These are phyloP conservation scores for Yamadazyma aaseri DNA, from an alignment of 1,139 yeast species.

Conservation along the genomic window DNA sequence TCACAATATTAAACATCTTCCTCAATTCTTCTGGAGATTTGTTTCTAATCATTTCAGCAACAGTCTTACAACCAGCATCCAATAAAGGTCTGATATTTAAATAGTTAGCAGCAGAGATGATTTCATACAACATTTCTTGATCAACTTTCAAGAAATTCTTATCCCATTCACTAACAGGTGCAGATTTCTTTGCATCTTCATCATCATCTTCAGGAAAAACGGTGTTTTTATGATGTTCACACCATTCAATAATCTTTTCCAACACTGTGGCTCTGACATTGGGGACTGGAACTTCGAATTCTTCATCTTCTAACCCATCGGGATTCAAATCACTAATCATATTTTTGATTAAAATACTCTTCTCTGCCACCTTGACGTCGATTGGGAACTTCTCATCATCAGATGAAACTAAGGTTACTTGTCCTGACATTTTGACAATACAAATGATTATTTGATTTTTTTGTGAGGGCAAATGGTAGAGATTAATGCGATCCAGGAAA, in stretches of 20 bases:
- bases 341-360: conserved; percentile 83
- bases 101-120: conserved; percentile 93
- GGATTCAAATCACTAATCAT: conserved; percentile 82
- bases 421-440: conserved; percentile 52
- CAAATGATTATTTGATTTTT: no score
- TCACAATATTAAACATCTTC: conserved; percentile 88
- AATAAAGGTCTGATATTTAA: conserved; percentile 88
- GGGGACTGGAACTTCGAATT: conserved; percentile 88
- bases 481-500: no score
- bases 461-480: no score
- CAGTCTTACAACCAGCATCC: conserved; percentile 95
- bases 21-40: conserved; percentile 96
- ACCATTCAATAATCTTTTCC: conserved; percentile 93
- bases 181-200: conserved; percentile 78
- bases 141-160: conserved; percentile 93
- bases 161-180: conserved; percentile 95
- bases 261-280: conserved; percentile 85
- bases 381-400: conserved; percentile 74
- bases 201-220: conserved; percentile 71
- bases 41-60: conserved; percentile 97
- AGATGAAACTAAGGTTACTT: conserved; percentile 64
- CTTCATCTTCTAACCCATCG: conserved; percentile 53
- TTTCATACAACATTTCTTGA: conserved; percentile 97
- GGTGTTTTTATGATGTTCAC: conserved; percentile 92
- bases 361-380: conserved; percentile 84